Base-by-base conservation (phyloP, 768 basidiomycete species). In the Trametes cubensis region DNA sequence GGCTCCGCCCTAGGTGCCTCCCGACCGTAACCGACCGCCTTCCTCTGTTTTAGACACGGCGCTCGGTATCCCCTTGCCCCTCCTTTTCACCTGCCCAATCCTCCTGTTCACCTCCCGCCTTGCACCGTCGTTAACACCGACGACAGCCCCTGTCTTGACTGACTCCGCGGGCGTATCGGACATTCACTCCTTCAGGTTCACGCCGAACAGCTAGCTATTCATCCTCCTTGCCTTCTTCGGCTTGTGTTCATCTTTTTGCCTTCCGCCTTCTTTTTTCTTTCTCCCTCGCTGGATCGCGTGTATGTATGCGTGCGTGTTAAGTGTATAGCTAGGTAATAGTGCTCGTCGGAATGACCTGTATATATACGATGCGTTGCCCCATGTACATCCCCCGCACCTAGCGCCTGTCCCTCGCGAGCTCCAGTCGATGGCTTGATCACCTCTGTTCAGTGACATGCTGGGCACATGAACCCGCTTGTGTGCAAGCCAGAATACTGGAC, bases 321-420 rank as follows among this genome's bases (percentile, higher is more conserved):
- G 34, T 63, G 62, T 63, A 63, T 28, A 55, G 58, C 53, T 63
- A 63, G 62, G 62, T 63, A 59, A 52, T 63, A 49, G 53, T 55
- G 62, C 58, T 54, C 26, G 49, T 47, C 49, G 23, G 38, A 28
- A 34, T 15, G 56, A 48, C 1, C 6, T 54, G 62, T 58, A 58
- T 38, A 40, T 42, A 58, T 63, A 52, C 34, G 34, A 34, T 34
- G 34, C 34, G 34, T 34, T 34, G 34, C 34, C 11, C n/a, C 23
- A 7, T 30, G 48, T 49, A 23, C 21, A 34, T 5, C 10, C 10
- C 2, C 34, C 34, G 2, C 11, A 4, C 10, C 6, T 34, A 34
- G 34, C 34, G 34, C 34, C 34, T 34, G 34, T 11, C 10, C 34
- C 5, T 34, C 34, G 6, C 34, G 5, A n/a, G n/a, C n/a, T n/a